phyloP scores from a whole-genome alignment of 805 yeast genomes.

The Cephaloascus fragrans region DNA sequence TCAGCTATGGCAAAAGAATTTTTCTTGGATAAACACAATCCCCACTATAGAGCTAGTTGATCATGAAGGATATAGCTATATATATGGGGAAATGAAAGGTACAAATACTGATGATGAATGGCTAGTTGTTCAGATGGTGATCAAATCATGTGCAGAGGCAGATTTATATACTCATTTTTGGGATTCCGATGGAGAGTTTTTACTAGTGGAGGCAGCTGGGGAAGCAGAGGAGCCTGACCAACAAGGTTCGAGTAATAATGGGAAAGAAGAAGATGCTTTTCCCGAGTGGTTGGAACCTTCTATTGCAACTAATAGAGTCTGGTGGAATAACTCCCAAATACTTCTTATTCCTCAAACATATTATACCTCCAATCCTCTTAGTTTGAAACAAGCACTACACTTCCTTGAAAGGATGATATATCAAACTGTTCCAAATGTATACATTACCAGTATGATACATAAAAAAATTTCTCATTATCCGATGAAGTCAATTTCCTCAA shows the following conservation, averaged over 20 bases:
- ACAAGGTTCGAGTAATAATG: no score
- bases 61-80: conserved; percentile 10
- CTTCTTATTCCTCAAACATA: conserved; percentile 28
- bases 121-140: conserved; percentile 29
- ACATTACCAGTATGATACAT: no score
- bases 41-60: conserved; percentile 11
- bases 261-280: no score
- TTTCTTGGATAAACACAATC: conserved; percentile 30
- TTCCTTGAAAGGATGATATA: conserved; percentile 27
- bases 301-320: conserved; percentile 38
- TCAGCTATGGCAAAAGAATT: conserved; percentile 25
- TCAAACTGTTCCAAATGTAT: no score
- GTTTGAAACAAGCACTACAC: conserved; percentile 25
- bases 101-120: conserved; percentile 34
- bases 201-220: conserved; percentile 40
- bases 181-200: conserved; percentile 50
- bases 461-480: no score
- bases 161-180: conserved; percentile 32
- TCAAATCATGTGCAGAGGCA: conserved; percentile 15
- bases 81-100: conserved; percentile 33
- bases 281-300: conserved; percentile 40
- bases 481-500: no score
- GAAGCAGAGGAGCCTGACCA: no score
- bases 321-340: conserved; percentile 36
- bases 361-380: conserved; percentile 20